phyloP scores from a whole-genome alignment of 2,329 filamentous ascomycete species.

The Paradendryphiella salina region DNA sequence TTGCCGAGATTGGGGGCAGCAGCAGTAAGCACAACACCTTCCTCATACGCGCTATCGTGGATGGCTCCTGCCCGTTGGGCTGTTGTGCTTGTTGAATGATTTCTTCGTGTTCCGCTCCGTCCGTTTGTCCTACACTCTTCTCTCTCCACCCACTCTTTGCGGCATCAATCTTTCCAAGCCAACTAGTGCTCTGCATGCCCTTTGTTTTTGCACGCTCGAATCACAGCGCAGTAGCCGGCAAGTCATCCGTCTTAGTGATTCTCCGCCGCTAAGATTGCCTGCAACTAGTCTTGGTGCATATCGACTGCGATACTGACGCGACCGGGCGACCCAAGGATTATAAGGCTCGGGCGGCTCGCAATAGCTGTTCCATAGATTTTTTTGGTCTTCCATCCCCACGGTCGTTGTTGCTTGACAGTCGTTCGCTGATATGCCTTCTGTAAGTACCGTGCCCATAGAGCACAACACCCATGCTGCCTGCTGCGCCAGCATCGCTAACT shows the following conservation, averaged over 20 bases:
- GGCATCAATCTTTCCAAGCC: slow-evolving; percentile 1
- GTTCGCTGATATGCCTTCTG: slow-evolving; percentile 14
- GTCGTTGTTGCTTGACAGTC: slow-evolving; percentile 8
- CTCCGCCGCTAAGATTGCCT: slow-evolving; percentile 10
- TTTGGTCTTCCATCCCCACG: slow-evolving; percentile 3
- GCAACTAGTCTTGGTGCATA: slow-evolving; percentile 17
- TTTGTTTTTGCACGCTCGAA: slow-evolving; percentile 8
- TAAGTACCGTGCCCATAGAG: neutral
- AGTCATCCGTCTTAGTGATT: slow-evolving; percentile 14
- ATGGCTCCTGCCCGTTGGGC: slow-evolving; percentile 1
- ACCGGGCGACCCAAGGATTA: slow-evolving; percentile 2
- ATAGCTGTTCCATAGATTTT: neutral
- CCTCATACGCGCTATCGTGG: neutral
- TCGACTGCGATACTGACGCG: slow-evolving; percentile 7
- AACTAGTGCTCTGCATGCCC: slow-evolving; percentile 1
- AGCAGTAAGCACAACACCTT: slow-evolving; percentile 1
- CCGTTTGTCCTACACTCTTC: neutral
- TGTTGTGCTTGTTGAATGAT: neutral
- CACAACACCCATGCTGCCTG: slow-evolving; percentile 5
- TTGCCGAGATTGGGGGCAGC: neutral
- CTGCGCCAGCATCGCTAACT: slow-evolving; percentile 12
- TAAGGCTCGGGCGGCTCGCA: slow-evolving; percentile 3
- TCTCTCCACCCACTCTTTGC: neutral
- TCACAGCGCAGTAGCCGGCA: slow-evolving; percentile 12
- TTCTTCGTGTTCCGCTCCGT: neutral